phyloP scores from a whole-genome alignment of 1,284 basidiomycete species.

The Mixia osmundae region DNA sequence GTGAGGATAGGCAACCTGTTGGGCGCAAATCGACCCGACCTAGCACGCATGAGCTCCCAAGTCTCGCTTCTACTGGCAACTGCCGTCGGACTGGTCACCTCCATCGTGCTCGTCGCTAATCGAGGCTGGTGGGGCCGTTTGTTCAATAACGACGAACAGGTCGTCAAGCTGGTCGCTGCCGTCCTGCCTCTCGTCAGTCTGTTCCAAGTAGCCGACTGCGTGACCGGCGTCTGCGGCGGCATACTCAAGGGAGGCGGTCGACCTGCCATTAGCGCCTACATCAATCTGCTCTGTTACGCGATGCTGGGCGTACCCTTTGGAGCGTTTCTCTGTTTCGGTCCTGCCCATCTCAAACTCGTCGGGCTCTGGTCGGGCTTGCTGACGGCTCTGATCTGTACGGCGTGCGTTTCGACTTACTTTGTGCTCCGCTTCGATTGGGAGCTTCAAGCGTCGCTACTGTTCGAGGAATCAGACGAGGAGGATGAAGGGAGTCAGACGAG shows the following conservation, averaged over 20 bases:
- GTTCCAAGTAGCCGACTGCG: conserved; percentile 22
- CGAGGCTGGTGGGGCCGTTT: conserved; percentile 20
- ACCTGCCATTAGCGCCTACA: conserved; percentile 1
- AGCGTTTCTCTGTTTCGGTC: too few species aligned
- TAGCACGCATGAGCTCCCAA: conserved; percentile 19
- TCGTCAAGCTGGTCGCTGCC: conserved; percentile 20
- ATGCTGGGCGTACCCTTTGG: conserved; percentile 6
- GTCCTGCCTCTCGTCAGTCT: conserved; percentile 22
- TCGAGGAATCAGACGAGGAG: too few species aligned
- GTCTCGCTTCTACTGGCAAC: conserved; percentile 19
- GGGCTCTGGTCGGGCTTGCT: too few species aligned
- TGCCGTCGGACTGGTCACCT: conserved; percentile 20
- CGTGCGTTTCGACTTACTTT: too few species aligned
- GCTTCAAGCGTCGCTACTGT: too few species aligned
- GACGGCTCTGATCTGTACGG: too few species aligned
- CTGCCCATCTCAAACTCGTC: too few species aligned
- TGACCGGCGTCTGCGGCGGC: conserved; percentile 22
- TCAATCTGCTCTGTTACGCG: conserved; percentile 7
- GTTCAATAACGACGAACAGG: conserved; percentile 21
- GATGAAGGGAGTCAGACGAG: too few species aligned
- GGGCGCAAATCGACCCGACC: conserved; percentile 20
- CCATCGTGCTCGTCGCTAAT: conserved; percentile 19
- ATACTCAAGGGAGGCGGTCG: conserved; percentile 22
- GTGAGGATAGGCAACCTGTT: conserved; percentile 23
- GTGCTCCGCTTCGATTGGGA: too few species aligned